phyloP scores from a whole-genome alignment of 2,329 filamentous ascomycete species.

The Passalora sequoiae region DNA sequence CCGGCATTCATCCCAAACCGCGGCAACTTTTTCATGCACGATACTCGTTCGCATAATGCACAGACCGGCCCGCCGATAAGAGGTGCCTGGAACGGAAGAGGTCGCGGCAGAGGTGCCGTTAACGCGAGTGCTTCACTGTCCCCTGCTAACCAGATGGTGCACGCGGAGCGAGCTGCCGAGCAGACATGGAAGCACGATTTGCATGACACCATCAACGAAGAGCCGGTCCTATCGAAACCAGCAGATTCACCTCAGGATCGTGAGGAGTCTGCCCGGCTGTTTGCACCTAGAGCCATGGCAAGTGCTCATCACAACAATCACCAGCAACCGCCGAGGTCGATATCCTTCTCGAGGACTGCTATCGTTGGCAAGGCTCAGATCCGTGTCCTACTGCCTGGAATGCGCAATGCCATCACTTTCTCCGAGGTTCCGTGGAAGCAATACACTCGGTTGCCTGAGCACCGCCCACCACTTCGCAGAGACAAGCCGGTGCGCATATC shows the following conservation, averaged over 20 bases:
- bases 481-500: constrained; percentile 97
- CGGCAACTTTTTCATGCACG: constrained; percentile 95
- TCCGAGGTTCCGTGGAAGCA: constrained; percentile 76
- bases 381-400: constrained; percentile 70
- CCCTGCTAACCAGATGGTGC: constrained; percentile 42
- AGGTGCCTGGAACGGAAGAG: constrained; percentile 46
- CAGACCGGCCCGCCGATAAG: constrained; percentile 19
- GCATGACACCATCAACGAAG: constrained; percentile 59
- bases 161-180: constrained; percentile 58
- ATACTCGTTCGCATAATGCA: constrained; percentile 55
- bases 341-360: constrained; percentile 69
- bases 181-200: constrained; percentile 91
- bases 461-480: constrained; percentile 84
- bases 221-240: constrained; percentile 15
- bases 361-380: constrained; percentile 80
- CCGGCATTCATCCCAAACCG: constrained; percentile 91
- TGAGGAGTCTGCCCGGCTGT: constrained; percentile 27
- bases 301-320: constrained; percentile 8
- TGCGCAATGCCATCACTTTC: constrained; percentile 66
- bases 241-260: constrained; percentile 17
- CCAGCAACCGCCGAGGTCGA: constrained; percentile 19
- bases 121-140: constrained; percentile 50
- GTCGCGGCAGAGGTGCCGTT: constrained; percentile 57
- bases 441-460: constrained; percentile 90
- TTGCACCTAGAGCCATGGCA: constrained; percentile 15